phyloP scores from a whole-genome alignment of 2,329 filamentous ascomycete species.

The Diplodia sapinea region DNA sequence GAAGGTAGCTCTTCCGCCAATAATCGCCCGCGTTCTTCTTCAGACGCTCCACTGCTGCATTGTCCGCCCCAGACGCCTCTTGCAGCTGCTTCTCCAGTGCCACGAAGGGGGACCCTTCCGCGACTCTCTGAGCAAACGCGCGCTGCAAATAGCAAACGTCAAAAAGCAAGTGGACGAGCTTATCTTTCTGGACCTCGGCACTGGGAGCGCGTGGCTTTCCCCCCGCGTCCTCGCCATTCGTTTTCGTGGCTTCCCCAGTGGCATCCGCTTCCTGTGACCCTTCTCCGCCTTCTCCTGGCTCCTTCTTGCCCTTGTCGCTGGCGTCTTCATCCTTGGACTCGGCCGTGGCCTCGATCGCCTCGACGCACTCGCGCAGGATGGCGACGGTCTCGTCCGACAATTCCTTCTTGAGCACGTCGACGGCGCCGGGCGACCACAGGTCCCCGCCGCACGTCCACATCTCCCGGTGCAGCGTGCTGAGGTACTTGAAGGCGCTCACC shows the following conservation, averaged over 20 bases:
- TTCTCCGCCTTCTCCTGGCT: conserved; percentile 26
- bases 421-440: conserved; percentile 77
- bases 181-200: conserved; percentile 37
- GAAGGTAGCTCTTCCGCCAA: conserved; percentile 78
- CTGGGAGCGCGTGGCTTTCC: conserved; percentile 7
- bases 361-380: conserved; percentile 47
- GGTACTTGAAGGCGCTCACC: conserved; percentile 72
- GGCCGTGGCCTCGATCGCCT: conserved; percentile 27
- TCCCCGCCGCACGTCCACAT: conserved; percentile 78
- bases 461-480: conserved; percentile 66
- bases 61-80: conserved; percentile 55
- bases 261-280: not conserved
- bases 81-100: conserved; percentile 51
- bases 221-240: conserved; percentile 30
- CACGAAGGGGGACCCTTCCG: conserved; percentile 26
- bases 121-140: conserved; percentile 35
- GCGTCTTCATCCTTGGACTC: not conserved
- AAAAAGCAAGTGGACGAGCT: conserved; percentile 50
- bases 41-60: conserved; percentile 60
- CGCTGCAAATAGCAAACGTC: conserved; percentile 52
- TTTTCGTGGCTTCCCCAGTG: conserved; percentile 33
- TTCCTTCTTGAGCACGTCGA: conserved; percentile 66
- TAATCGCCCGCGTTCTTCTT: conserved; percentile 73
- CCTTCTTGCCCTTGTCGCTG: conserved; percentile 29
- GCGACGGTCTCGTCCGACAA: conserved; percentile 57